phyloP scores from a whole-genome alignment of 2,329 filamentous ascomycete species.

The Penicillium sp. region DNA sequence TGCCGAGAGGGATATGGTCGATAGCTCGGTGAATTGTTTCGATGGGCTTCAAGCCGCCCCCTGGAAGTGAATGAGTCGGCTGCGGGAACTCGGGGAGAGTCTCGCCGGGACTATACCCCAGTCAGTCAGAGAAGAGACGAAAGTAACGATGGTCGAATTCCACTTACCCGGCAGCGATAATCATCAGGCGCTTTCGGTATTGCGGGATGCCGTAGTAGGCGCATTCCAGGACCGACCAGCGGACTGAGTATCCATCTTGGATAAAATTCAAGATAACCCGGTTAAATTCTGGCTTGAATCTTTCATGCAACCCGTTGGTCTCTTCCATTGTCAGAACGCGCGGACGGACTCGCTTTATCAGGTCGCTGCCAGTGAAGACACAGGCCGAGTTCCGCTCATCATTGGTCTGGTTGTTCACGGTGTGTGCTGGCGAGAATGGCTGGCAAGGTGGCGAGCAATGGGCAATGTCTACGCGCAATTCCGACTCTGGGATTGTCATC shows the following conservation, averaged over 20 bases:
- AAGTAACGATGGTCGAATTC: neutral
- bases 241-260: constrained; percentile 63
- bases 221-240: constrained; percentile 62
- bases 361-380: constrained; percentile 47
- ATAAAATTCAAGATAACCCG: constrained; percentile 64
- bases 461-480: constrained; percentile 61
- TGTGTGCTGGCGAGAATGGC: constrained; percentile 71
- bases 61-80: constrained; percentile 54
- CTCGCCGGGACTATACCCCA: constrained; percentile 65
- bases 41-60: constrained; percentile 32
- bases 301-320: constrained; percentile 64
- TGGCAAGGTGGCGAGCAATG: constrained; percentile 79
- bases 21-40: constrained; percentile 47
- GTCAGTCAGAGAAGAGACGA: constrained; percentile 3
- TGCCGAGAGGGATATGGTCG: constrained; percentile 36
- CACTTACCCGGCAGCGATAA: constrained; percentile 55
- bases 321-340: constrained; percentile 76
- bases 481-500: constrained; percentile 29
- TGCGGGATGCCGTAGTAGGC: constrained; percentile 53
- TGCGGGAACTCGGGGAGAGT: constrained; percentile 63
- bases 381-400: constrained; percentile 67
- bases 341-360: constrained; percentile 61
- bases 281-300: constrained; percentile 57
- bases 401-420: constrained; percentile 49
- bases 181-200: constrained; percentile 48